Percentiles rank a stretch among this genome's conserved stretches.
These are phyloP conservation scores for Trypanosoma brucei DNA, from an alignment of 208 protist genomes.

Conservation along the genomic window DNA sequence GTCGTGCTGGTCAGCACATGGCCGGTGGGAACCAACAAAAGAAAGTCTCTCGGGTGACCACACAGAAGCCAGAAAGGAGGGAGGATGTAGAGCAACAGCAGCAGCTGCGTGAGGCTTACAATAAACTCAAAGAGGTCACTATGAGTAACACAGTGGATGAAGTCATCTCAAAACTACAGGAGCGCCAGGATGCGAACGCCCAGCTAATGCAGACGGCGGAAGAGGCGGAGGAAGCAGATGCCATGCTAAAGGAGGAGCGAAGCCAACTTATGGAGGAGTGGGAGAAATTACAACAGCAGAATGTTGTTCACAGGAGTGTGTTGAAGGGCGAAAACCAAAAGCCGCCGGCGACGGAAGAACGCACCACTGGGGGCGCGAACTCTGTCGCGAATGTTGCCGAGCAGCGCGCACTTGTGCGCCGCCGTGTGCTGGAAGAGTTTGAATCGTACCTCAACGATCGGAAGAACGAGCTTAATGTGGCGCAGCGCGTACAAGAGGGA, in stretches of 20 bases:
- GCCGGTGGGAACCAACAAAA: constrained; percentile 17
- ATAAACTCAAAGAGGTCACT: constrained; percentile 90
- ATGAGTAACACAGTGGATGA: constrained; percentile 71
- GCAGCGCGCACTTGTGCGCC: constrained; percentile 55
- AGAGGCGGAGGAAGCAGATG: constrained; percentile 62
- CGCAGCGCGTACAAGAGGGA: constrained; percentile 52
- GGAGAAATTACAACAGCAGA: constrained; percentile 73
- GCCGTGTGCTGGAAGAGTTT: constrained; percentile 86
- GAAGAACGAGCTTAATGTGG: constrained; percentile 49
- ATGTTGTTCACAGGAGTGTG: constrained; percentile 21
- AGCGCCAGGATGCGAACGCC: constrained; percentile 76
- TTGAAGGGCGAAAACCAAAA: constrained; percentile 4
- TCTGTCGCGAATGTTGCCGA: constrained; percentile 19
- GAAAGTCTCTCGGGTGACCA: constrained; percentile 21
- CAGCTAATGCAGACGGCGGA: constrained; percentile 59
- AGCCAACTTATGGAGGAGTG: constrained; percentile 44
- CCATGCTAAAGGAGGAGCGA: constrained; percentile 49
- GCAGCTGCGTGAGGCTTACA: constrained; percentile 83
- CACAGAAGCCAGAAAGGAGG: constrained; percentile 24
- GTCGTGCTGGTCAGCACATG: constrained; percentile 32
- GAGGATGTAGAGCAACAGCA: constrained; percentile 71
- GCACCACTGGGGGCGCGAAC: not conserved
- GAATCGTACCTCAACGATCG: constrained; percentile 77
- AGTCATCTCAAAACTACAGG: constrained; percentile 85
- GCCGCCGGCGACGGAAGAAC: constrained; percentile 6